Base-by-base conservation (phyloP, 2,329 filamentous ascomycete genomes). In the Sclerotinia borealis region DNA sequence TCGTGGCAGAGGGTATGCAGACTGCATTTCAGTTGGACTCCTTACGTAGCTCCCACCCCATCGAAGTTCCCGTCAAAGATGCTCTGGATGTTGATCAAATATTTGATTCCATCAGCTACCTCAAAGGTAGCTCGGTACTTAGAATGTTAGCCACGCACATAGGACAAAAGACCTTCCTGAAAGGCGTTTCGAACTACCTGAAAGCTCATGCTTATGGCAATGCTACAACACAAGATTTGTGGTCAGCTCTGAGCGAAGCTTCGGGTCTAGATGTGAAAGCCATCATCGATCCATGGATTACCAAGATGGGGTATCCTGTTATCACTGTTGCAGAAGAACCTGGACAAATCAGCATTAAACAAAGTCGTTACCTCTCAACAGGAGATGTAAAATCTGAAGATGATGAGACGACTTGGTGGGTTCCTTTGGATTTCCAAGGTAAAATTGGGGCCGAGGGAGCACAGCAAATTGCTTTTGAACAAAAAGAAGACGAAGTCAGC, bases 51-150 rank as follows among this genome's bases (percentile, higher is more conserved):
- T 96, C 92, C 56, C 95, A 99, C 76, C 91, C 95, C 10, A 97
- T 99, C 69, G 93, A 99, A 76, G 95, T 99, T 8, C 91, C 92
- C 0, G 95, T 99, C 36, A 88, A 87, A 70, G 93, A 97, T 75
- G 95, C 93, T 36, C 84, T 98, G 13, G 95, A 98, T 71, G 92
- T 98, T 68, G 96, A 98, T 76, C 95, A 99, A 76, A 96, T 98
- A 68, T 99, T 99, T 73, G 95, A 99, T 75, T 85, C 89, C 75
- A 98, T 99, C 77, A 96, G 91, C 77, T 99, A 98, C 75, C 82
- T 96, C 67, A 98, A 99, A 80, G 95, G 95, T 41, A 96, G 92
- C 79, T 96, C 93, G 2, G 91, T 95, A 65, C 95, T 99, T 73
- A 90, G 95, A 73, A 99, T 99, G 95, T 79, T 99, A 71, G 93